These are phyloP conservation scores for Punctularia strigosozonata DNA, from an alignment of 768 basidiomycete genomes.

Conservation along the genomic window DNA sequence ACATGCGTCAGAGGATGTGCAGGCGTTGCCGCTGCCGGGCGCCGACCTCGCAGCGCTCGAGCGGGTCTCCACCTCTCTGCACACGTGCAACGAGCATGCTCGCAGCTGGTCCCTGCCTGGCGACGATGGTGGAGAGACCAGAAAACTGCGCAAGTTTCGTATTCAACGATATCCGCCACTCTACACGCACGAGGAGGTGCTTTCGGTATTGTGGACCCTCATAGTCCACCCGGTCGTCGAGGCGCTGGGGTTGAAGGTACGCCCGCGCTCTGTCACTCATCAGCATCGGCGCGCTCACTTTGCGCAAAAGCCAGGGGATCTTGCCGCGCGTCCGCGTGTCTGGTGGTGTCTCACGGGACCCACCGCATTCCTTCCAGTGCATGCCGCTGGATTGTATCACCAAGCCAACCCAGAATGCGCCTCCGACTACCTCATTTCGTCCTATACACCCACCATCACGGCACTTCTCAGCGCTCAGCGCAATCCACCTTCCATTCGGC, in stretches of 20 bases:
- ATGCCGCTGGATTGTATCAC: background rate
- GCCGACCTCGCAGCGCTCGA: too few species aligned
- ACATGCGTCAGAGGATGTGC: too few species aligned
- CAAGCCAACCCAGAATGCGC: background rate
- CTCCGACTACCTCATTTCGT: slow-evolving; percentile 1
- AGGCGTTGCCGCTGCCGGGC: too few species aligned
- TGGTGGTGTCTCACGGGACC: background rate
- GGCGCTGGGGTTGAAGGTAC: background rate
- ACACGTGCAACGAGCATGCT: too few species aligned
- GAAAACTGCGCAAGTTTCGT: too few species aligned
- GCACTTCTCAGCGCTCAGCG: background rate
- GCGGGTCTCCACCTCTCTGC: too few species aligned
- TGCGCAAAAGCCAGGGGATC: background rate
- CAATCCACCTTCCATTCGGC: background rate
- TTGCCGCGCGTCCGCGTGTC: background rate
- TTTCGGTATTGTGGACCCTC: background rate
- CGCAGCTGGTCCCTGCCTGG: too few species aligned
- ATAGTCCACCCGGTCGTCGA: background rate
- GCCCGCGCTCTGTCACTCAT: too few species aligned
- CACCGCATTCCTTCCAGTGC: background rate
- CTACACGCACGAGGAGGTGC: too few species aligned
- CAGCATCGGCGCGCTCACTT: too few species aligned
- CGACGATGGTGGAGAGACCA: too few species aligned
- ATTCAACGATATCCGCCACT: too few species aligned
- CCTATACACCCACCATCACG: slow-evolving; percentile 4